Percentiles rank a stretch among this genome's conserved stretches.
Conservation (phyloP, 192 early-diverging fungal genomes). For the Oehlia diaphana region DNA sequence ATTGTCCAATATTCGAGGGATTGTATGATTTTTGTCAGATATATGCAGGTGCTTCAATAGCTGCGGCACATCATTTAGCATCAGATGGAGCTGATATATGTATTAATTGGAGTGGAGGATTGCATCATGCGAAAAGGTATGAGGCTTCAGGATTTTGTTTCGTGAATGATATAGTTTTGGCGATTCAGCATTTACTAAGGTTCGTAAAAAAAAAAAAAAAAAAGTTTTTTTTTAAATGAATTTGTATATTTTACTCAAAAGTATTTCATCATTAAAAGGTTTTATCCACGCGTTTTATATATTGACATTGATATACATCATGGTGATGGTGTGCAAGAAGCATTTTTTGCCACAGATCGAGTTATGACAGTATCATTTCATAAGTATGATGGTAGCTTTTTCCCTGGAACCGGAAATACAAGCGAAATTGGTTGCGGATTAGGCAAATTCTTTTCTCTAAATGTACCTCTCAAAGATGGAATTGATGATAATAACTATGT, state of each 20-base stretch:
- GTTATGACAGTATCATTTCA: conserved; percentile 98
- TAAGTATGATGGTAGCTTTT: conserved; percentile 91
- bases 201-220: conserved; percentile 13
- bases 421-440: conserved; percentile 77
- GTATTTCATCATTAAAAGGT: conserved; percentile 37
- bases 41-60: conserved; percentile 93
- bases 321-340: conserved; percentile 97
- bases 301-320: conserved; percentile 98
- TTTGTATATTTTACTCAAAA: neutral
- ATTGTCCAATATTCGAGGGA: conserved; percentile 97
- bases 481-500: conserved; percentile 85
- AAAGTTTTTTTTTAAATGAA: no score
- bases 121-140: conserved; percentile 87
- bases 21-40: conserved; percentile 94
- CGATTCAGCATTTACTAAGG: conserved; percentile 83
- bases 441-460: conserved; percentile 84
- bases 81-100: conserved; percentile 84
- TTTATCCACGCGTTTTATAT: conserved; percentile 86
- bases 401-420: conserved; percentile 84
- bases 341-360: conserved; percentile 86
- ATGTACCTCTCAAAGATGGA: conserved; percentile 86
- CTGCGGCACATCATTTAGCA: conserved; percentile 83
- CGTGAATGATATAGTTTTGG: conserved; percentile 97
- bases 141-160: conserved; percentile 98
- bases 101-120: conserved; percentile 97